Evolutionary conservation across 129 eudicot genomes (phyloP).

Genomic region (Mikania micrantha): DNA sequence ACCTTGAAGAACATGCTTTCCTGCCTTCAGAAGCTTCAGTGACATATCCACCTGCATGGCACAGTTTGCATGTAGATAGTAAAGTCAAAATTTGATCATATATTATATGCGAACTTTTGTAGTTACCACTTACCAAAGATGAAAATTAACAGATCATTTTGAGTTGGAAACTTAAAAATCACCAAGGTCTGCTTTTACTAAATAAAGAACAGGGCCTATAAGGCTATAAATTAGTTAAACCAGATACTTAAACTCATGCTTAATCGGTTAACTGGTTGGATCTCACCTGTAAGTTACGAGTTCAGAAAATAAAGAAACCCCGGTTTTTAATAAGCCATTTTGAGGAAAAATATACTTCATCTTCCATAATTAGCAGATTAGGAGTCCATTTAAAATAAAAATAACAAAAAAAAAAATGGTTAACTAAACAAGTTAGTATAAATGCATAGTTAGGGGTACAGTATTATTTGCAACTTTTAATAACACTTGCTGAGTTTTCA

Average conservation of each 20-base stretch:
- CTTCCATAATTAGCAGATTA: neutral
- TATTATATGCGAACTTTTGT: no score
- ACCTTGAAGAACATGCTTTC: slow-evolving; percentile 81
- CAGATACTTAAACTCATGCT: neutral
- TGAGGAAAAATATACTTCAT: neutral
- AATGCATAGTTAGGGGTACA: no score
- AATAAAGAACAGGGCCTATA: neutral
- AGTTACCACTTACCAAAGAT: no score
- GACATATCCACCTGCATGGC: slow-evolving; percentile 79
- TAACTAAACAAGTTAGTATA: no score
- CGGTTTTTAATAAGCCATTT: neutral
- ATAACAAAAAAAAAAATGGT: no score
- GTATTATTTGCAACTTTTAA: no score
- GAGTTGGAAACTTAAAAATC: neutral
- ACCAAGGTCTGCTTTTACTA: neutral
- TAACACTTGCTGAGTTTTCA: no score
- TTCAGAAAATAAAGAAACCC: neutral
- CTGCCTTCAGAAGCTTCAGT: slow-evolving; percentile 67
- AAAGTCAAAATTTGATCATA: neutral
- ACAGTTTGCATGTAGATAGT: neutral
- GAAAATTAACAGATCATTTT: no score
- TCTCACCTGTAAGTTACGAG: neutral
- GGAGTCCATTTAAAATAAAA: no score
- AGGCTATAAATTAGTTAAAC: neutral
- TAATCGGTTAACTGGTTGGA: neutral